Conservation (phyloP, 306 rosid species). For the Corylus americana region DNA sequence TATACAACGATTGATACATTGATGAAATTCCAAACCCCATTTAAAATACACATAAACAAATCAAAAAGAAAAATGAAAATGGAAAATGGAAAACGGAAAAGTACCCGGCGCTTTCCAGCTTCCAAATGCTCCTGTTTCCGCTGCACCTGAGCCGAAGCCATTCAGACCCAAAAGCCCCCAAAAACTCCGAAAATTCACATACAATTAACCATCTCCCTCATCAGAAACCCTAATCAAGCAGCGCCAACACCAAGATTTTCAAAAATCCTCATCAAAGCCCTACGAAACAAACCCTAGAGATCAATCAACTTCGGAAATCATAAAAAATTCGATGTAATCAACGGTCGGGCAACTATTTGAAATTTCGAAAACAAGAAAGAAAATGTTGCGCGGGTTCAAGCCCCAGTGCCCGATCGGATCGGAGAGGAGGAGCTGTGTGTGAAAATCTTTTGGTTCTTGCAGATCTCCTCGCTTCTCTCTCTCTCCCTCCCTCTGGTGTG, state of each 20-base stretch:
- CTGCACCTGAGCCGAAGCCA: slow-evolving; percentile 98
- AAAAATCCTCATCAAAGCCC: neutral
- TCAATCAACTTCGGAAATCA: slow-evolving; percentile 29
- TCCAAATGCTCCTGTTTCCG: slow-evolving; percentile 84
- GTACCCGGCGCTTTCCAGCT: slow-evolving; percentile 96
- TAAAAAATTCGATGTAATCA: slow-evolving; percentile 23
- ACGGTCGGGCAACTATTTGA: slow-evolving; percentile 32
- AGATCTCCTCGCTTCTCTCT: slow-evolving; percentile 32
- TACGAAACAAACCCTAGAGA: neutral
- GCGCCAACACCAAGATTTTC: slow-evolving; percentile 21
- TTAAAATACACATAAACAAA: neutral
- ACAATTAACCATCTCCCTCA: slow-evolving; percentile 21
- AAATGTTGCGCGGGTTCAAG: neutral
- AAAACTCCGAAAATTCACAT: slow-evolving; percentile 28
- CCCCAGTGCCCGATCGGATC: slow-evolving; percentile 63
- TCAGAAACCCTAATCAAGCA: slow-evolving; percentile 1
- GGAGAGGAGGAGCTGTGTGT: slow-evolving; percentile 37
- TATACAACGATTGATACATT: neutral
- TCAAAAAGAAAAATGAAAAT: neutral
- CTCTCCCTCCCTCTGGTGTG: slow-evolving; percentile 12
- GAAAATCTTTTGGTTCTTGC: slow-evolving; percentile 26
- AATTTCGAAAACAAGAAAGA: neutral
- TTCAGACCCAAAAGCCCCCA: slow-evolving; percentile 26
- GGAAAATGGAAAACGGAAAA: neutral
- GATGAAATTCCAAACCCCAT: neutral